Percentiles rank a stretch among this genome's conserved stretches.
Conservation (phyloP, 352 stramenopile species). For the Globisporangium yorkense region DNA sequence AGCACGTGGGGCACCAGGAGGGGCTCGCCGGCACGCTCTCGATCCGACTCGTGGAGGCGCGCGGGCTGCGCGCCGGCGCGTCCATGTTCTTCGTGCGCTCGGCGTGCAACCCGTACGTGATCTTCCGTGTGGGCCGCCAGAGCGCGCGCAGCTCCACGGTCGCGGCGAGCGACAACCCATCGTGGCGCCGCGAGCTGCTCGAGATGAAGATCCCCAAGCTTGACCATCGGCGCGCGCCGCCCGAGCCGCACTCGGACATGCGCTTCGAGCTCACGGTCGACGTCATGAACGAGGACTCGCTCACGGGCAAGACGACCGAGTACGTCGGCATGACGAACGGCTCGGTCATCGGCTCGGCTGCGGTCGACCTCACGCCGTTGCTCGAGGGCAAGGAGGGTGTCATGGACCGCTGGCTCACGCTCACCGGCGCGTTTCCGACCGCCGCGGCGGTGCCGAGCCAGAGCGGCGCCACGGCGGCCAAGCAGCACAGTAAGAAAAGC, state of each 20-base stretch:
- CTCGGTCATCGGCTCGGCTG: constrained; percentile 67
- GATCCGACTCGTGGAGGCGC: constrained; percentile 65
- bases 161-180: constrained; percentile 62
- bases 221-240: constrained; percentile 43
- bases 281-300: constrained; percentile 79
- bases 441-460: constrained; percentile 6
- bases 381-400: constrained; percentile 76
- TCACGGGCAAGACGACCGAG: constrained; percentile 70
- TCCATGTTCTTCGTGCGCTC: constrained; percentile 81
- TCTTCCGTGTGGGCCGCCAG: constrained; percentile 74
- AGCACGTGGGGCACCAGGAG: constrained; percentile 72
- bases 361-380: constrained; percentile 61
- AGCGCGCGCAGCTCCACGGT: constrained; percentile 66
- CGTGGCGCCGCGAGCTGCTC: constrained; percentile 65
- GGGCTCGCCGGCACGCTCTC: constrained; percentile 62
- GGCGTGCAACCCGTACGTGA: constrained; percentile 78
- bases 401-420: constrained; percentile 71
- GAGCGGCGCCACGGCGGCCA: constrained; percentile 5
- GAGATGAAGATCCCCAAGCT: constrained; percentile 76
- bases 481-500: not conserved
- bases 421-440: constrained; percentile 34
- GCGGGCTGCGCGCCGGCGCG: constrained; percentile 55
- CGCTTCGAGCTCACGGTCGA: constrained; percentile 70
- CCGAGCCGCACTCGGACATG: constrained; percentile 66
- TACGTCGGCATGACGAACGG: constrained; percentile 71